A percentile compares a stretch with the other conserved stretches of the same genome.
phyloP scores from a whole-genome alignment of 192 early-diverging fungal genomes.

The Backusella luteola region DNA sequence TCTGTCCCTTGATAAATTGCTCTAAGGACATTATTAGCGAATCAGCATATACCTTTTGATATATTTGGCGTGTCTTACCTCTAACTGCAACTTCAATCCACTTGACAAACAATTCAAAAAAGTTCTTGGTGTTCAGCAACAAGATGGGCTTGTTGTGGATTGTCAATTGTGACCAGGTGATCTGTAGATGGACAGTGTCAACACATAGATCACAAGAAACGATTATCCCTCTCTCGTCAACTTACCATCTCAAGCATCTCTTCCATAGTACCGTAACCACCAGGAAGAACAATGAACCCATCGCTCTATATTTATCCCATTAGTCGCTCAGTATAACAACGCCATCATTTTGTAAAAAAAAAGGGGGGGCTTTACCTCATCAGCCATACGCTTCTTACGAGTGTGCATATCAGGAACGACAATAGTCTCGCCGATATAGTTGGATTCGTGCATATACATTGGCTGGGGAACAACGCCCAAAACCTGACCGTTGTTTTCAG shows the following conservation, averaged over 20 bases:
- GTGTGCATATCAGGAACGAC: slow-evolving; percentile 83
- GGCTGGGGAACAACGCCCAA: slow-evolving; percentile 76
- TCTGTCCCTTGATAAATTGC: slow-evolving; percentile 59
- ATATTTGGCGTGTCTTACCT: slow-evolving; percentile 26
- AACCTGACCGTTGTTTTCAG: slow-evolving; percentile 59
- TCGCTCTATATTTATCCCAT: slow-evolving; percentile 32
- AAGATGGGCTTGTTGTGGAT: slow-evolving; percentile 84
- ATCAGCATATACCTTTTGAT: not conserved
- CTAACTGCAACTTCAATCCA: slow-evolving; percentile 62
- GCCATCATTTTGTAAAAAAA: not conserved
- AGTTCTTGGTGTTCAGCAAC: slow-evolving; percentile 75
- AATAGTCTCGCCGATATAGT: slow-evolving; percentile 45
- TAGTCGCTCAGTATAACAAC: not conserved
- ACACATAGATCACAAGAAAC: not conserved
- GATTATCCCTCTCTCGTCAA: not conserved
- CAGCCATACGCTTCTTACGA: slow-evolving; percentile 75
- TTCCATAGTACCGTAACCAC: slow-evolving; percentile 87
- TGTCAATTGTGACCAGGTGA: slow-evolving; percentile 75
- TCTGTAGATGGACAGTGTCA: not conserved
- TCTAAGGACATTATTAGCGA: slow-evolving; percentile 20
- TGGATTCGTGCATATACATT: slow-evolving; percentile 42
- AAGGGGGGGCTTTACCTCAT: slow-evolving; percentile 35
- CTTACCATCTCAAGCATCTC: slow-evolving; percentile 73
- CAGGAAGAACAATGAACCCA: slow-evolving; percentile 84
- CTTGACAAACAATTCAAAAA: slow-evolving; percentile 64